These are phyloP conservation scores for Puccinia triticina DNA, from an alignment of 1,284 basidiomycete species.

Conservation along the genomic window DNA sequence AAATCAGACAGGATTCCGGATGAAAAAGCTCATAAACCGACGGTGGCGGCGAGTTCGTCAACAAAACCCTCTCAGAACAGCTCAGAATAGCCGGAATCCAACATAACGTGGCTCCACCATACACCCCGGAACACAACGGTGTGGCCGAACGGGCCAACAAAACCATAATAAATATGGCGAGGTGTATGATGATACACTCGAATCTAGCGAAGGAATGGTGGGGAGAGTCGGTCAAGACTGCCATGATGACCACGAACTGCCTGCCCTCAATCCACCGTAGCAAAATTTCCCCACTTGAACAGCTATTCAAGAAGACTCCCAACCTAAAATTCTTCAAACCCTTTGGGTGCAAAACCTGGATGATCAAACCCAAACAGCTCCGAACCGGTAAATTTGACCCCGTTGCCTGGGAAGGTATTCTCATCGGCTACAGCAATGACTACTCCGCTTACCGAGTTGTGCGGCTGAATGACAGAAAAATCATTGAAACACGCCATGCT, in stretches of 20 bases:
- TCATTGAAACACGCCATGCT: too few relatives aligned
- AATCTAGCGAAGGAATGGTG: constrained; percentile 6
- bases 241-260: neutral
- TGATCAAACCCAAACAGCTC: neutral
- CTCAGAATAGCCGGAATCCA: too few relatives aligned
- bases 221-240: neutral
- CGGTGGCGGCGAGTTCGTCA: too few relatives aligned
- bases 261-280: neutral
- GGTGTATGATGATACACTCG: too few relatives aligned
- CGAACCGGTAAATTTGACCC: constrained; percentile 7
- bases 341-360: constrained; percentile 17
- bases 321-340: neutral
- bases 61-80: too few relatives aligned
- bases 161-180: too few relatives aligned
- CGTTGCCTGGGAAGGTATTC: neutral
- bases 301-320: neutral
- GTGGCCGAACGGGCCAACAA: too few relatives aligned
- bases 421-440: constrained; percentile 12
- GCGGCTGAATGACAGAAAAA: too few relatives aligned
- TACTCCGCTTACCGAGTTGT: constrained; percentile 3
- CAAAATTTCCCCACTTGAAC: neutral
- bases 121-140: too few relatives aligned
- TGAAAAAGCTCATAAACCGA: too few relatives aligned
- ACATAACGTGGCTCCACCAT: too few relatives aligned
- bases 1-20: too few relatives aligned